These are phyloP conservation scores for Ceratocystis papillata DNA, from an alignment of 2,329 filamentous ascomycete species.

Conservation along the genomic window DNA sequence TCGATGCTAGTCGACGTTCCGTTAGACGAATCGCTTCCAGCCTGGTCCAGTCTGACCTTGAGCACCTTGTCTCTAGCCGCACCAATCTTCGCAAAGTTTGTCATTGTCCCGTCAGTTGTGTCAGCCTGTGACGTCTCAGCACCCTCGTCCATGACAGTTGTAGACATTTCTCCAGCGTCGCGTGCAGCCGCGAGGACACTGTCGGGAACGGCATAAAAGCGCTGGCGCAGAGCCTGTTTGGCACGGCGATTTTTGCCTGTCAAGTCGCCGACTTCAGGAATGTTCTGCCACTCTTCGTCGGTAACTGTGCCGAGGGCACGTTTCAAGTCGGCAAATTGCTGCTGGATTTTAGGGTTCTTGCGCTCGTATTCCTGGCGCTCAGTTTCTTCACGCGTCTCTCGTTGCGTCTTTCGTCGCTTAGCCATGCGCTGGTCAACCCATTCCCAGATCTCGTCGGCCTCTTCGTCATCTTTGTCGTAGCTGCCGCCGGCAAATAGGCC, in stretches of 20 bases:
- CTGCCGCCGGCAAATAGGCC: conserved; percentile 90
- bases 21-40: conserved; percentile 52
- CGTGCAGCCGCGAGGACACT: conserved; percentile 83
- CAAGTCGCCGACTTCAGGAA: conserved; percentile 92
- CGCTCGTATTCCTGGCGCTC: conserved; percentile 92
- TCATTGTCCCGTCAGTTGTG: conserved; percentile 76
- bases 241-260: conserved; percentile 85
- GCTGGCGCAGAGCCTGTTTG: conserved; percentile 69
- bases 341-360: conserved; percentile 95
- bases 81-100: conserved; percentile 95
- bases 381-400: conserved; percentile 85
- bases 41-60: conserved; percentile 78
- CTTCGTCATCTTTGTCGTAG: conserved; percentile 95
- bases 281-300: conserved; percentile 91
- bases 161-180: conserved; percentile 70
- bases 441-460: conserved; percentile 91
- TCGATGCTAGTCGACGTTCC: conserved; percentile 88
- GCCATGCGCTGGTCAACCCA: conserved; percentile 97
- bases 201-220: conserved; percentile 94
- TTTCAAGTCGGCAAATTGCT: conserved; percentile 95
- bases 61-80: conserved; percentile 92
- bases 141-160: conserved; percentile 72
- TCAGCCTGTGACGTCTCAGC: conserved; percentile 30
- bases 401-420: conserved; percentile 71
- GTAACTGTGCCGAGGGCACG: conserved; percentile 76